phyloP scores from a whole-genome alignment of 768 basidiomycete species.

The Leccinellum luteum region DNA sequence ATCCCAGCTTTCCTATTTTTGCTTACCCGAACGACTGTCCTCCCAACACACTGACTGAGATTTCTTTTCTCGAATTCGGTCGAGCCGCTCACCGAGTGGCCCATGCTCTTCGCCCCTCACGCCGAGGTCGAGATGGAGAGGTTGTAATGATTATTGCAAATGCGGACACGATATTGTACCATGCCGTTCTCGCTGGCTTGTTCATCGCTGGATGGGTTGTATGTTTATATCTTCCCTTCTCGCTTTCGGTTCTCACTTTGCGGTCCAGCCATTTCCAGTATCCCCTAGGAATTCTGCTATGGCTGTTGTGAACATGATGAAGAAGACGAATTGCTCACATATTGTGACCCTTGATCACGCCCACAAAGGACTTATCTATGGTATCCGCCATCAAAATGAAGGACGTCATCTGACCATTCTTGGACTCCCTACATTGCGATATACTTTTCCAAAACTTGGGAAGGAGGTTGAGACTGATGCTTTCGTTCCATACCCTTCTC shows the following conservation, averaged over 20 bases:
- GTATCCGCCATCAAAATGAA: neutral
- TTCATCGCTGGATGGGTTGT: constrained; percentile 39
- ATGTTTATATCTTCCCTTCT: constrained; percentile 21
- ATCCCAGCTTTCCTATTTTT: constrained; percentile 22
- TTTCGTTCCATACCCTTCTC: constrained; percentile 18
- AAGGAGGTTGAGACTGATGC: constrained; percentile 22
- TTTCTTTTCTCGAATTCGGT: constrained; percentile 28
- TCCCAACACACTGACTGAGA: constrained; percentile 13
- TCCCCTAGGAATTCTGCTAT: constrained; percentile 43
- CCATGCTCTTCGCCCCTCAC: constrained; percentile 38
- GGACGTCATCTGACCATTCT: constrained; percentile 6
- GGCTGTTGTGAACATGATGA: constrained; percentile 32
- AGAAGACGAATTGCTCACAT: constrained; percentile 17
- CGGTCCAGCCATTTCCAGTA: constrained; percentile 31
- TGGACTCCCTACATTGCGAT: constrained; percentile 17
- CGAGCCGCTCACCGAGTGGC: constrained; percentile 35
- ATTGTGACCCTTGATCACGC: constrained; percentile 20
- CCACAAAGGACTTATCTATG: constrained; percentile 16
- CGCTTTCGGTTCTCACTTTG: constrained; percentile 21
- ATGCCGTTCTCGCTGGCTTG: constrained; percentile 34
- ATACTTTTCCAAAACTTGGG: constrained; percentile 42
- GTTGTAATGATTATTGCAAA: constrained; percentile 25
- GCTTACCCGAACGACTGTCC: constrained; percentile 9
- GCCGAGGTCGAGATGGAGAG: constrained; percentile 18
- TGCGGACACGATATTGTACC: constrained; percentile 34